Evolutionary conservation across 108 stramenopile genomes (phyloP).

Genomic region (Poteriospumella lacustris): DNA sequence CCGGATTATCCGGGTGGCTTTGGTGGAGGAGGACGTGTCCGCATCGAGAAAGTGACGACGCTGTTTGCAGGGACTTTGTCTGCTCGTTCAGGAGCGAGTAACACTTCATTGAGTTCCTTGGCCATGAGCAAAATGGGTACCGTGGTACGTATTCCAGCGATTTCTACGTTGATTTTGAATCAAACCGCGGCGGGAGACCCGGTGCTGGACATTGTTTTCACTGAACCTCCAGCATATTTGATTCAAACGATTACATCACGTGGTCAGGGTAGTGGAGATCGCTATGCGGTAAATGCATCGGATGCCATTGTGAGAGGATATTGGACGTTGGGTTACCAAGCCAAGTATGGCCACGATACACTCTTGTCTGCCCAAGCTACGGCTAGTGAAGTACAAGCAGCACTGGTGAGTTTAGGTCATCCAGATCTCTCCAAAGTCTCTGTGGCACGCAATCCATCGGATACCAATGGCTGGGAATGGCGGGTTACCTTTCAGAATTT

Average conservation of each 20-base stretch:
- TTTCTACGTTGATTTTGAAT: neutral
- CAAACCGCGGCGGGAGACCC: neutral
- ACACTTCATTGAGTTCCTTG: neutral
- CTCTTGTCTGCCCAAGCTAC: neutral
- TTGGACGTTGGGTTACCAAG: neutral
- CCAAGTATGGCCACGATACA: neutral
- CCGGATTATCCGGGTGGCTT: conserved; percentile 1
- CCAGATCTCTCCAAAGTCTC: neutral
- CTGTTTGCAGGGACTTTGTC: neutral
- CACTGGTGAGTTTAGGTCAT: neutral
- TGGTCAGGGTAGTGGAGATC: conserved; percentile 6
- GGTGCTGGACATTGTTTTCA: neutral
- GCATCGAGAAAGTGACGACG: neutral
- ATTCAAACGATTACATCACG: neutral
- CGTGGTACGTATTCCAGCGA: neutral
- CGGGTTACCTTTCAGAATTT: neutral
- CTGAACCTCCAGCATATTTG: neutral
- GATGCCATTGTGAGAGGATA: conserved; percentile 6
- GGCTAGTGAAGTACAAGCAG: neutral
- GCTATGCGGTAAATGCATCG: neutral
- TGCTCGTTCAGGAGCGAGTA: neutral
- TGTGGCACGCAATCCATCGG: neutral
- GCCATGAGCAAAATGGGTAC: neutral
- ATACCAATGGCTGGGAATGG: conserved; percentile 1
- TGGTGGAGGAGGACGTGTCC: neutral